phyloP scores from a whole-genome alignment of 2,329 filamentous ascomycete genomes.

The Cladophialophora bantiana region DNA sequence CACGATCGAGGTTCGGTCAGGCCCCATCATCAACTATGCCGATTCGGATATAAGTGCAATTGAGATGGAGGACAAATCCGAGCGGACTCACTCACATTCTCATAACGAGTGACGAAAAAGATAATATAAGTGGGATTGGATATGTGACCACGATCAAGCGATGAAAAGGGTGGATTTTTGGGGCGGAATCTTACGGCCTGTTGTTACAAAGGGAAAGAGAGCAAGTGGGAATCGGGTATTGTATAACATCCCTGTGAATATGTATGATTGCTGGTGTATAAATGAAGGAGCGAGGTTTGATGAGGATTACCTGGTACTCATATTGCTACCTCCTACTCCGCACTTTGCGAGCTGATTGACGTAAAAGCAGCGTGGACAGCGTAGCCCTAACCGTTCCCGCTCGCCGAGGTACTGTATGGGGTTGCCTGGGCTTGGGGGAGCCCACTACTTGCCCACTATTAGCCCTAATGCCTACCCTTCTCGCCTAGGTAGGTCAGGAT shows the following conservation, averaged over 20 bases:
- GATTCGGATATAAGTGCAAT: conserved; percentile 23
- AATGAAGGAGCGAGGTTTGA: background rate
- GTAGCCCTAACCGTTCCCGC: too few species aligned
- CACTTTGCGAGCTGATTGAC: too few species aligned
- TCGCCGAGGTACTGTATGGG: too few species aligned
- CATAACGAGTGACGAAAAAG: conserved; percentile 5
- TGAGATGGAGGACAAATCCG: conserved; percentile 28
- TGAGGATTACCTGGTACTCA: background rate
- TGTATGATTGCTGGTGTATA: background rate
- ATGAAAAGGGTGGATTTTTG: background rate
- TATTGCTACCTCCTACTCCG: too few species aligned
- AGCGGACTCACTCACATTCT: conserved; percentile 16
- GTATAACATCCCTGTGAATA: background rate
- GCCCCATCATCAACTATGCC: conserved; percentile 21
- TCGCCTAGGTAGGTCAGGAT: too few species aligned
- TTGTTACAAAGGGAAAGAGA: conserved; percentile 3
- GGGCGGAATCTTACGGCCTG: background rate
- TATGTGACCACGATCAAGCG: conserved; percentile 8
- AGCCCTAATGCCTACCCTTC: too few species aligned
- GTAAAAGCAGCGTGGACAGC: too few species aligned
- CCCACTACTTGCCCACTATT: too few species aligned
- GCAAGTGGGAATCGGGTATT: background rate
- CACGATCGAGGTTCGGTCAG: conserved; percentile 32
- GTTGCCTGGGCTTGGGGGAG: too few species aligned
- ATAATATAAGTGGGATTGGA: background rate